Percentiles rank a stretch among this genome's conserved stretches.
Conservation (phyloP, 441 rosid genomes). For the Gossypium schwendimanii region DNA sequence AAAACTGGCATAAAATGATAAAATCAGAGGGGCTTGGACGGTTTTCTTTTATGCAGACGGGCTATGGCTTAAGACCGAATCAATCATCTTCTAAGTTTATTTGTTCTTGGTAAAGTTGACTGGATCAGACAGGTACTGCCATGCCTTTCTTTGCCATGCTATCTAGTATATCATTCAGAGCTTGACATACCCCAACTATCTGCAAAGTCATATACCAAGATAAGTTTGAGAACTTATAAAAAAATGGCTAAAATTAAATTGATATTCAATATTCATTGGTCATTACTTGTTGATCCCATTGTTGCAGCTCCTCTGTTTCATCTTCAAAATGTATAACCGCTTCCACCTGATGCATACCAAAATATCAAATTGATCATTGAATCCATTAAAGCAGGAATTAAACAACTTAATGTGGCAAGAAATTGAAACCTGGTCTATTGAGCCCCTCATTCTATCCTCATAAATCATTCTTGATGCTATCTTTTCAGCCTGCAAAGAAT, state of each 20-base stretch:
- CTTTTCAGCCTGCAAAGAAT: conserved; percentile 77
- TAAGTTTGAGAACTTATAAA: background rate
- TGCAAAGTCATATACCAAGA: conserved; percentile 22
- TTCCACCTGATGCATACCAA: conserved; percentile 54
- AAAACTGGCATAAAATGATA: background rate
- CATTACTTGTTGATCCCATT: conserved; percentile 96
- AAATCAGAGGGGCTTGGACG: background rate
- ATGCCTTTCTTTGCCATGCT: conserved; percentile 92
- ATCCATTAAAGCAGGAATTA: background rate
- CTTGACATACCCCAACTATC: conserved; percentile 92
- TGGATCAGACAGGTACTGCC: conserved; percentile 63
- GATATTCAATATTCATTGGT: background rate
- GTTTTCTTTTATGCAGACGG: background rate
- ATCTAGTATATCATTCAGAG: conserved; percentile 84
- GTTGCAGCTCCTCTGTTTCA: conserved; percentile 89
- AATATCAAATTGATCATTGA: background rate
- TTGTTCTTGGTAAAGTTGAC: background rate
- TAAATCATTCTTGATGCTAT: conserved; percentile 96
- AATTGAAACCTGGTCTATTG: conserved; percentile 82
- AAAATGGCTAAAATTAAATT: background rate
- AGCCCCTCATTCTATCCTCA: conserved; percentile 98
- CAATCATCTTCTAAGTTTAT: background rate
- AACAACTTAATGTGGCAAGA: background rate
- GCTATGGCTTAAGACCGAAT: background rate
- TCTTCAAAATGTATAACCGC: conserved; percentile 97